Base-by-base conservation (phyloP, 2,329 filamentous ascomycete genomes). In the Cordyceps militaris region DNA sequence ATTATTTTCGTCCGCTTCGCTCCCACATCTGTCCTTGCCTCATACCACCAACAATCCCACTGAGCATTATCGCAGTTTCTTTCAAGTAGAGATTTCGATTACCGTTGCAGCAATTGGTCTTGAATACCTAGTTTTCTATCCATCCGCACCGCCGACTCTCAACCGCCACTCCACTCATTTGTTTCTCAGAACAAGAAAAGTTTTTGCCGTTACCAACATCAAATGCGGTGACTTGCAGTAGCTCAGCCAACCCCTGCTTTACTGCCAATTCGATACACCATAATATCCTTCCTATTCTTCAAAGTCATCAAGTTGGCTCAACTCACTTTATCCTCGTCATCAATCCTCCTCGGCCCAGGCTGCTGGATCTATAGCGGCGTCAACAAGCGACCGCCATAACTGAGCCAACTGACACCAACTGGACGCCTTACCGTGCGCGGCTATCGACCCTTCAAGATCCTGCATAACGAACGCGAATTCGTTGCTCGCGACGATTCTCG, bases 331-430 rank as follows among this genome's bases (percentile, higher is more conserved):
- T 81, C 75, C 77, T 82, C 77, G 83, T 88, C 74, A 87, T 85
- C 74, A 87, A 87, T 78, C 80, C 87, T 96, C 79, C 87, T 93
- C 74, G 91, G 91, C 81, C 93, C 91, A 76, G 86, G 86, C 73
- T 86, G 86, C 81, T 90, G 91, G 91, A 91, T 95, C 85, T 93
- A 93, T 76, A 86, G 86, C 81, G 92, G 93, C 88, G 89, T 91
- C 80, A 90, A 94, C 81, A 94, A 91, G 81, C 93, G 96, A 79
- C 93, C 94, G 73, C 93, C 93, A 82, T 97, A 97, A 97, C 78
- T 93, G 65, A 64, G 48, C 58, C 30, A 59, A 60, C 52, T 61
- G 58, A 34, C n/a, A 40, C 36, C 55, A 46, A 60, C 56, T 57
- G 11, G 43, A 49, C 42, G 56, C 47, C 56, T 48, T 57, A 47